phyloP scores from a whole-genome alignment of 2,329 filamentous ascomycete genomes.

The Orbilia ellipsospora region DNA sequence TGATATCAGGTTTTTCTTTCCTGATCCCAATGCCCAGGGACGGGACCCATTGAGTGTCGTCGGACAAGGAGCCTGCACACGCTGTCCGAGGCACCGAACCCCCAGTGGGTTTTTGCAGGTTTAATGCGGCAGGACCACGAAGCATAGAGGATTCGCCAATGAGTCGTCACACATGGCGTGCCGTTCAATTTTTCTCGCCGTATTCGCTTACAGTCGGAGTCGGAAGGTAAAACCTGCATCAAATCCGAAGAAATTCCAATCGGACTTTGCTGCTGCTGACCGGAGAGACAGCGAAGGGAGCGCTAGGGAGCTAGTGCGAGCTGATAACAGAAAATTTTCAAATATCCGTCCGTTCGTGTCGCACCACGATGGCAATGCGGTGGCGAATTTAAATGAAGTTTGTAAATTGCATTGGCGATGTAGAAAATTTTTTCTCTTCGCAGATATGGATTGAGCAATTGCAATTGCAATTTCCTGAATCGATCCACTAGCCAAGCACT shows the following conservation, averaged over 20 bases:
- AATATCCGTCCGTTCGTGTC: constrained; percentile 26
- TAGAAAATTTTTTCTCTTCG: constrained; percentile 15
- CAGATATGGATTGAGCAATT: not conserved
- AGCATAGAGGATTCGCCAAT: not conserved
- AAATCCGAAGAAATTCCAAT: constrained; percentile 22
- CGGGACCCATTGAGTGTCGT: not conserved
- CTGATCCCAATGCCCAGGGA: too few relatives aligned
- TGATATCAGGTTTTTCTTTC: not conserved
- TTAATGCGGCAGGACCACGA: constrained; percentile 1
- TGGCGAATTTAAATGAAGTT: constrained; percentile 39
- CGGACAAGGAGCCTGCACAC: constrained; percentile 20
- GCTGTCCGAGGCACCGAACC: constrained; percentile 32
- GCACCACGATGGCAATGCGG: constrained; percentile 50
- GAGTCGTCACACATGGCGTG: constrained; percentile 12
- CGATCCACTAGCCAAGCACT: constrained; percentile 11
- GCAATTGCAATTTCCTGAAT: constrained; percentile 11
- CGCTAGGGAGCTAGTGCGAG: not conserved
- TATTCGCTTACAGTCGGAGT: constrained; percentile 48
- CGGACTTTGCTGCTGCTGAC: not conserved
- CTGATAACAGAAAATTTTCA: constrained; percentile 10
- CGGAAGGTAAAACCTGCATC: constrained; percentile 22
- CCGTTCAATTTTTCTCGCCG: constrained; percentile 26
- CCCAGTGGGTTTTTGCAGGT: not conserved
- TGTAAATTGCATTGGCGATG: not conserved
- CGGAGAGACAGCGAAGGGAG: constrained; percentile 10